Percentiles rank a stretch among this genome's conserved stretches.
Evolutionary conservation across 2,329 filamentous ascomycete species (phyloP).

Genomic region (Orbilia oligospora): DNA sequence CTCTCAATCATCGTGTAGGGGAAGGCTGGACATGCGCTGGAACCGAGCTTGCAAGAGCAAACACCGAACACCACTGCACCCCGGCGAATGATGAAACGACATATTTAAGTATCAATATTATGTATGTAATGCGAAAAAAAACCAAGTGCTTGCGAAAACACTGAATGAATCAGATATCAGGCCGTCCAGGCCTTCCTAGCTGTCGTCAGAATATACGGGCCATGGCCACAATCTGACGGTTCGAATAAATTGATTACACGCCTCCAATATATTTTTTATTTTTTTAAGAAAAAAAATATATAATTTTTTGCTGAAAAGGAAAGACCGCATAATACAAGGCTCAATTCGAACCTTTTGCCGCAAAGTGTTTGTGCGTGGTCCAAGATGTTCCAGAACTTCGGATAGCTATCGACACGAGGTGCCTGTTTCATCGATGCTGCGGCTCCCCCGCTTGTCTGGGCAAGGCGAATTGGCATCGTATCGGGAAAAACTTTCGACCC

Average conservation of each 20-base stretch:
- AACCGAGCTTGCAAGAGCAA: not conserved
- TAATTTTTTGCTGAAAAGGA: not conserved
- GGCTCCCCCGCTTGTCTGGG: constrained; percentile 7
- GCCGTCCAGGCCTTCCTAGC: constrained; percentile 31
- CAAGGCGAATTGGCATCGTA: constrained; percentile 47
- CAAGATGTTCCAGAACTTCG: constrained; percentile 32
- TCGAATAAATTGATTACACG: constrained; percentile 19
- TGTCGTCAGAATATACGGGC: not conserved
- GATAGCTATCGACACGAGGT: constrained; percentile 40
- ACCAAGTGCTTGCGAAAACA: constrained; percentile 1
- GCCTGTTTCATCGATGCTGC: constrained; percentile 25
- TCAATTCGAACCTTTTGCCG: constrained; percentile 15
- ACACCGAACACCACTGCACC: not conserved
- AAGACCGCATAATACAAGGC: constrained; percentile 50
- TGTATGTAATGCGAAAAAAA: not conserved
- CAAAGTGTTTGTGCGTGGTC: constrained; percentile 20
- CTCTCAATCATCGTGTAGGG: not conserved
- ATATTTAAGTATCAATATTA: too few species aligned
- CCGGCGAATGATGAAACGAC: constrained; percentile 1
- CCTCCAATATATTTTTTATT: not conserved
- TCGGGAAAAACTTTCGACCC: not conserved
- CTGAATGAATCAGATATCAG: constrained; percentile 28
- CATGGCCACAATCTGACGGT: not conserved
- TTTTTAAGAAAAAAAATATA: too few species aligned
- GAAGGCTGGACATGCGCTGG: not conserved